Percentiles rank a stretch among this genome's conserved stretches.
Evolutionary conservation across 805 yeast genomes (phyloP).

Genomic region (Blastobotrys americana): DNA sequence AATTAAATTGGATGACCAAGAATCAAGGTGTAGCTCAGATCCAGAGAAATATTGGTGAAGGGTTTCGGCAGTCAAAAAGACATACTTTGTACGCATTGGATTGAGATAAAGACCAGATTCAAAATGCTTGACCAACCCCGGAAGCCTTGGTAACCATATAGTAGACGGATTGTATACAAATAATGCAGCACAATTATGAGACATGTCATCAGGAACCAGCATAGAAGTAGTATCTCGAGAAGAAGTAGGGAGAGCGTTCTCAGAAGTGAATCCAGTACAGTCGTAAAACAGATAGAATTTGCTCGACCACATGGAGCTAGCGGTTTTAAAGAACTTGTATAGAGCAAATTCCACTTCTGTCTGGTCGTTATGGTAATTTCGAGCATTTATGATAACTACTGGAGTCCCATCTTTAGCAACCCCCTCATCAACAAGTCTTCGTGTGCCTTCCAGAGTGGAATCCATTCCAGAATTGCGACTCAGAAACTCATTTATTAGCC

Average conservation of each 20-base stretch:
- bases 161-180: slow-evolving; percentile 42
- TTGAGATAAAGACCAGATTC: slow-evolving; percentile 17
- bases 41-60: slow-evolving; percentile 37
- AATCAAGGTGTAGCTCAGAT: slow-evolving; percentile 38
- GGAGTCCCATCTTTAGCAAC: slow-evolving; percentile 71
- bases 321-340: slow-evolving; percentile 55
- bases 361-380: slow-evolving; percentile 32
- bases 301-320: slow-evolving; percentile 65
- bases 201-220: slow-evolving; percentile 46
- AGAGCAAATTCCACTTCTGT: slow-evolving; percentile 44
- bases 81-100: slow-evolving; percentile 28
- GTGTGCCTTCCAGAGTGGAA: slow-evolving; percentile 38
- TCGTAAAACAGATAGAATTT: slow-evolving; percentile 59
- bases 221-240: slow-evolving; percentile 35
- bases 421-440: slow-evolving; percentile 51
- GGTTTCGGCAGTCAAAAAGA: slow-evolving; percentile 42
- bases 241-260: slow-evolving; percentile 23
- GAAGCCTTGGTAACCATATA: slow-evolving; percentile 24
- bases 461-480: slow-evolving; percentile 54
- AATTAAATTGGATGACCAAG: slow-evolving; percentile 36
- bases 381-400: slow-evolving; percentile 44
- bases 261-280: slow-evolving; percentile 51
- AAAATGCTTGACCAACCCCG: slow-evolving; percentile 21
- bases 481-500: slow-evolving; percentile 64
- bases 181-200: slow-evolving; percentile 45